Base-by-base conservation (phyloP, 1,139 yeast species). In the Lizanozyma gosingica region DNA sequence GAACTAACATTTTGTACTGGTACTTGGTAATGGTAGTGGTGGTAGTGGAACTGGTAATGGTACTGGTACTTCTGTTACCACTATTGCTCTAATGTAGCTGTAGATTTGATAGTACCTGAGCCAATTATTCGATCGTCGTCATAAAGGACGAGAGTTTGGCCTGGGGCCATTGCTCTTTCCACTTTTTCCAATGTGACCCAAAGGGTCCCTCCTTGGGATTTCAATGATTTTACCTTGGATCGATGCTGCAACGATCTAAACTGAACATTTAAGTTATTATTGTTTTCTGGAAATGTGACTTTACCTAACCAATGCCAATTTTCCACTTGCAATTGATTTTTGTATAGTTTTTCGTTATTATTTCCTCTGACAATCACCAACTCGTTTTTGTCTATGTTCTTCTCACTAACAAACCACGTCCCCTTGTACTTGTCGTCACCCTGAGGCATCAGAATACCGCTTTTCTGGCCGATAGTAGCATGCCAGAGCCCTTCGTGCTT, bases 381-480 rank as follows among this genome's bases (percentile, higher is more conserved):
- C 53, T 85, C 86, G 56, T 90, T 90, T 9, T 73, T 67, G 2
- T 63, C 75, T 4, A 62, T 54, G 35, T 76, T 62, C 55, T 94
- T 92, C 32, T 75, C 87, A 50, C 84, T 73, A 0, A 90, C 88
- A 57, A 80, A 86, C 98, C 98, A 92, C 1, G 76, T 69, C 0
- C 98, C 98, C 37, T 74, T 67, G 47, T 75, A 80, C 6, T 60
- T 55, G 0, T 92, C 94, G 50, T 81, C 78, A 0, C 88, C 92
- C 54, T 90, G 97, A 0, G 96, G 96, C 83, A 88, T 74, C 2
- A 85, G 71, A 2, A 87, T 60, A 1, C 95, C 83, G 29, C 80
- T 68, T 47, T 80, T 76, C 60, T 92, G 98, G 1, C 98, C 98
- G 18, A 92, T 79, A 0, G 99, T 92, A 14, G 88, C 94, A 42